A percentile compares a stretch with the other conserved stretches of the same genome.
Conservation (phyloP, 2,329 filamentous ascomycete genomes). For the Ceratocystiopsis brevicomis region DNA sequence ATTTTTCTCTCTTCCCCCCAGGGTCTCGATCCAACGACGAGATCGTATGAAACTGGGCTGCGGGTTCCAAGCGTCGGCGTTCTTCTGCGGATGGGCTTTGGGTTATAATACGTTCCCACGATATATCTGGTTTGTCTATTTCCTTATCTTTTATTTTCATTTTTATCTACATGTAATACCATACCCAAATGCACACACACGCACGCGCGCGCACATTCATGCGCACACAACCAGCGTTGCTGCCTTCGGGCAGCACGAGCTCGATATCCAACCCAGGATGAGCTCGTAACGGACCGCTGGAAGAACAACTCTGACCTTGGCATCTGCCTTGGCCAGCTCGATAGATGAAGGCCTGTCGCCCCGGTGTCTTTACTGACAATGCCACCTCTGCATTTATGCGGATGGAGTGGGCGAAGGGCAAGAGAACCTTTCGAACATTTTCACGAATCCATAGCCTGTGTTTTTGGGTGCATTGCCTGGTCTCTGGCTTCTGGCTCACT, state of each 20-base stretch:
- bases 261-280: slow-evolving; percentile 43
- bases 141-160: background rate
- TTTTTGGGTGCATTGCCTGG: background rate
- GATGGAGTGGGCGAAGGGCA: slow-evolving; percentile 20
- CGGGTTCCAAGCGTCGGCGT: too few species aligned
- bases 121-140: background rate
- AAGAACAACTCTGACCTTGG: slow-evolving; percentile 27
- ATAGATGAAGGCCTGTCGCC: slow-evolving; percentile 20
- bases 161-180: background rate
- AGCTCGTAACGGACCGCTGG: slow-evolving; percentile 73
- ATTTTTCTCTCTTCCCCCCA: background rate
- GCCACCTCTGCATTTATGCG: slow-evolving; percentile 11
- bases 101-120: too few species aligned
- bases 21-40: background rate
- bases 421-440: slow-evolving; percentile 21
- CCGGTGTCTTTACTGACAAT: slow-evolving; percentile 10
- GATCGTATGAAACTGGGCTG: background rate
- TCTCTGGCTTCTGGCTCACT: too few species aligned
- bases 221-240: slow-evolving; percentile 42
- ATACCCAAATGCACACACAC: too few species aligned
- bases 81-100: too few species aligned
- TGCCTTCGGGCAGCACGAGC: slow-evolving; percentile 55
- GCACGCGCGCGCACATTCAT: too few species aligned
- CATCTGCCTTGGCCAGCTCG: background rate
- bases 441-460: background rate